Evolutionary conservation across 208 protist species (phyloP), one percentile per base, ranked within the genome.

Genomic region (Wallacemonas sp.): DNA sequence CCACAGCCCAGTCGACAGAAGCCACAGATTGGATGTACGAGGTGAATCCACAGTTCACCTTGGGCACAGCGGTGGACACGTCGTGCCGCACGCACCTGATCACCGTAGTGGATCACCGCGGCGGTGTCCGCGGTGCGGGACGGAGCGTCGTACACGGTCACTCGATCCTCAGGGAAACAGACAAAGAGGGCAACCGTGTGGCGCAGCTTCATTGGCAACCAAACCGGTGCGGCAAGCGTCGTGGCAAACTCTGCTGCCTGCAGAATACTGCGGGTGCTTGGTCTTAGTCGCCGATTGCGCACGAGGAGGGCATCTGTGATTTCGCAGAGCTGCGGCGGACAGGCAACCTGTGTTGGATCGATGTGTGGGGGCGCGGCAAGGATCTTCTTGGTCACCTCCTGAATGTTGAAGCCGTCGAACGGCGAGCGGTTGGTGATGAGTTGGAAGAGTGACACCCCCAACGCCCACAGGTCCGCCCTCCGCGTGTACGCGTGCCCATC

Each of bases 401-500:
- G 67, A 24, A 84, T 23, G 21, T 39, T 74, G 16, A 21, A 24
- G 16, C 64, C 68, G 12, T 26, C 17, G 44, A 90, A 91, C 2
- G 88, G 88, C 4, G 79, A 21, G 6, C 36, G 54, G 43, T 87
- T 83, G 1, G 83, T 84, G 73, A 94, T 85, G 24, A 94, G 24
- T 4, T 69, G 43, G 76, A 89, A 91, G 30, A 87, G 68, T 1
- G 74, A 76, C 2, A 94, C 82, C 9, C 88, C 88, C 32, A 94
- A 66, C 46, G 84, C 86, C 88, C 88, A 94, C 9, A 94, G 56
- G 61, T 94, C 88, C 11, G 88, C 75, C 44, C 89, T 85, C 17
- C 77, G 73, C 9, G 84, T 87, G 62, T 91, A 94, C 14, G 68
- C 26, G 49, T 78, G 74, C 41, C 84, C 84, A 46, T 38, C 60